Conservation (phyloP, 768 basidiomycete species). For the Favolaschia claudopus region DNA sequence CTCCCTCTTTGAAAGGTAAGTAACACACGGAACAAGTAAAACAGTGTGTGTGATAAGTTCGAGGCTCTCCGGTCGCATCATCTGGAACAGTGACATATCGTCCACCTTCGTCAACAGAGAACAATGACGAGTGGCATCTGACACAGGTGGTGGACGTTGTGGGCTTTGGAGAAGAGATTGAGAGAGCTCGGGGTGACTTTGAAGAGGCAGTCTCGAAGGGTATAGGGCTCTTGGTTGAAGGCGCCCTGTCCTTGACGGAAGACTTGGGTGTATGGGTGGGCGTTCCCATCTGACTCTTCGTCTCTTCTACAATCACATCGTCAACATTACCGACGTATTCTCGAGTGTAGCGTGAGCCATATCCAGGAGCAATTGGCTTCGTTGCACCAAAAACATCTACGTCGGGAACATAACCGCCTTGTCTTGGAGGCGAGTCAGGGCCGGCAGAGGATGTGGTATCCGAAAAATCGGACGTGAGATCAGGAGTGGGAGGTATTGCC, state of each 20-base stretch:
- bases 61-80: conserved; percentile 53
- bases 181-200: conserved; percentile 24
- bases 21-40: conserved; percentile 78
- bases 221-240: conserved; percentile 23
- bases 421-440: conserved; percentile 59
- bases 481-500: conserved; percentile 58
- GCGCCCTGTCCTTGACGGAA: conserved; percentile 18
- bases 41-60: conserved; percentile 76
- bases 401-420: conserved; percentile 31
- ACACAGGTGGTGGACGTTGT: conserved; percentile 59
- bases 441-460: conserved; percentile 62
- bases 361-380: conserved; percentile 27
- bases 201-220: conserved; percentile 12
- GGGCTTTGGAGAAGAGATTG: conserved; percentile 33
- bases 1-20: conserved; percentile 65
- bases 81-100: conserved; percentile 78
- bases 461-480: conserved; percentile 66
- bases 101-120: conserved; percentile 63
- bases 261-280: conserved; percentile 43
- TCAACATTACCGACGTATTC: conserved; percentile 37
- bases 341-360: conserved; percentile 29
- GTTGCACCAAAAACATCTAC: conserved; percentile 24
- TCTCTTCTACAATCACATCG: conserved; percentile 40
- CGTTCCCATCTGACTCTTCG: conserved; percentile 39
- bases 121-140: conserved; percentile 66